Percentiles rank a stretch among this genome's conserved stretches.
Evolutionary conservation across 495 filamentous ascomycete genomes (phyloP).

Genomic region (Sphaerosporella brunnea): DNA sequence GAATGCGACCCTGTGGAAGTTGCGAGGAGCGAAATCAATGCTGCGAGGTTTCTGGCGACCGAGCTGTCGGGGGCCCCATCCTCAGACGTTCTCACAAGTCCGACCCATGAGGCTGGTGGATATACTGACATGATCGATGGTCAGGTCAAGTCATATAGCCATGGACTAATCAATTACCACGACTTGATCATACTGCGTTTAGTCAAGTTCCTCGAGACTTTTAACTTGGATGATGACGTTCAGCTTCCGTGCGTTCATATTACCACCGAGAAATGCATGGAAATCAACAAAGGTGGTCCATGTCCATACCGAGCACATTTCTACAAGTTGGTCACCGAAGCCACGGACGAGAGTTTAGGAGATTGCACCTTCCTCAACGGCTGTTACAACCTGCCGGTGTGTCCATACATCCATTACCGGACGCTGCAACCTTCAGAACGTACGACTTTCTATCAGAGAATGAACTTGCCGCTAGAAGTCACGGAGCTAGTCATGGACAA

Average conservation of each 20-base stretch:
- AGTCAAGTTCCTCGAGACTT: too few relatives aligned
- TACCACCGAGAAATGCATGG: not conserved
- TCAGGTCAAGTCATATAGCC: too few relatives aligned
- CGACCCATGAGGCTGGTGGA: too few relatives aligned
- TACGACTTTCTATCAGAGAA: conserved; percentile 4
- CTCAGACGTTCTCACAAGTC: too few relatives aligned
- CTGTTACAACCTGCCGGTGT: conserved; percentile 15
- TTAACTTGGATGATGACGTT: not conserved
- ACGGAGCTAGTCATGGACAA: not conserved
- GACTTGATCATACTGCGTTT: too few relatives aligned
- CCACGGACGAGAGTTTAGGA: conserved; percentile 14
- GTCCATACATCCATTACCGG: conserved; percentile 18
- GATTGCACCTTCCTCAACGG: conserved; percentile 17
- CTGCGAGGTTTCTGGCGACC: too few relatives aligned
- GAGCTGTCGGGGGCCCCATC: too few relatives aligned
- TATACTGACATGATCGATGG: too few relatives aligned
- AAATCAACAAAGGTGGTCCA: not conserved
- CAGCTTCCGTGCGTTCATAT: not conserved
- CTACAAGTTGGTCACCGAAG: conserved; percentile 7
- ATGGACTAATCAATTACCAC: too few relatives aligned
- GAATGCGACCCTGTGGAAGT: too few relatives aligned
- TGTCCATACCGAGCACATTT: conserved; percentile 14
- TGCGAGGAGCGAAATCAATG: too few relatives aligned
- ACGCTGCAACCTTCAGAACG: not conserved
- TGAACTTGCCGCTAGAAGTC: not conserved